A percentile compares a stretch with the other conserved stretches of the same genome.
Conservation (phyloP, 192 early-diverging fungal species). For the Coemansia reversa region DNA sequence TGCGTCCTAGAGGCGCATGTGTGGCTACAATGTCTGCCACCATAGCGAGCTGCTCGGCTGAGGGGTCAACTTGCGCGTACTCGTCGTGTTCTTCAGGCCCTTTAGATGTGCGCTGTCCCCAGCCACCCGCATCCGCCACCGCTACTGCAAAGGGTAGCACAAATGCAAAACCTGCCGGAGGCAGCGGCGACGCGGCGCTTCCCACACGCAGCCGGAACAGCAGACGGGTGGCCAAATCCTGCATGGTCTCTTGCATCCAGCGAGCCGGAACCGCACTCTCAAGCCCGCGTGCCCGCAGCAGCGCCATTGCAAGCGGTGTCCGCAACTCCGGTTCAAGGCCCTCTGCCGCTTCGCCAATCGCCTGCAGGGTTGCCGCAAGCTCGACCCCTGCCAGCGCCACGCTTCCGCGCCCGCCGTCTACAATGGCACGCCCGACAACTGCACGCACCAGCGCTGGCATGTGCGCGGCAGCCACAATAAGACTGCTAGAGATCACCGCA, state of each 20-base stretch:
- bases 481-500: conserved; percentile 63
- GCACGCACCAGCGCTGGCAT: conserved; percentile 59
- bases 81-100: conserved; percentile 47
- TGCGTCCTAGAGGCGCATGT: conserved; percentile 56
- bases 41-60: conserved; percentile 66
- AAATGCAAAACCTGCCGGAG: conserved; percentile 60
- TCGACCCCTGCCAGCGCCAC: conserved; percentile 55
- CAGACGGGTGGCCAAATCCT: conserved; percentile 58
- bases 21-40: conserved; percentile 63
- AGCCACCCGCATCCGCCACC: conserved; percentile 63
- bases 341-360: conserved; percentile 53
- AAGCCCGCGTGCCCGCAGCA: conserved; percentile 37
- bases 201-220: conserved; percentile 66
- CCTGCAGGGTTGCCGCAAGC: conserved; percentile 60
- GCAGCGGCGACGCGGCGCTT: conserved; percentile 42
- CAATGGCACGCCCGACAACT: conserved; percentile 56
- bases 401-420: conserved; percentile 18
- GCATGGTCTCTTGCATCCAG: conserved; percentile 39
- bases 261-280: conserved; percentile 18
- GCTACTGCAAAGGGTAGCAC: conserved; percentile 66
- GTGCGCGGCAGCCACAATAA: conserved; percentile 56
- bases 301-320: conserved; percentile 32
- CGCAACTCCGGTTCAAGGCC: conserved; percentile 30
- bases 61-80: conserved; percentile 47
- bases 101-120: conserved; percentile 46